Evolutionary conservation across 495 filamentous ascomycete species (phyloP).

Genomic region (Cercophora scortea): DNA sequence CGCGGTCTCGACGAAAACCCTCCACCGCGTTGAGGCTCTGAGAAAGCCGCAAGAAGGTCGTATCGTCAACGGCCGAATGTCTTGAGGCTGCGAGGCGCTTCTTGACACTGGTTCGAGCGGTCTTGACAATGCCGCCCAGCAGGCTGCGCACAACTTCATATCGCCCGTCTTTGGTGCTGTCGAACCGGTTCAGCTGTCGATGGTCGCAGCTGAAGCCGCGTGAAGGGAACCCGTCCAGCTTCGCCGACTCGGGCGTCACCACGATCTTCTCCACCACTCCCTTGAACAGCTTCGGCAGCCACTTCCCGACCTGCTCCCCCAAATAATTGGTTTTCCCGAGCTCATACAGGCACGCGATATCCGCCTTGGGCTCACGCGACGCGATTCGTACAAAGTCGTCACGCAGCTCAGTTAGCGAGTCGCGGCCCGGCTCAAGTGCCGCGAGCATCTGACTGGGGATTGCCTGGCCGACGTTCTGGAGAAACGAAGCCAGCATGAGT

Average conservation of each 20-base stretch:
- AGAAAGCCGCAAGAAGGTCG: slow-evolving; percentile 2
- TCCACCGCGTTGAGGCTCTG: slow-evolving; percentile 3
- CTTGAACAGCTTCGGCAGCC: slow-evolving; percentile 8
- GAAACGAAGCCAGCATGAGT: background rate
- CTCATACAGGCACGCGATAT: slow-evolving; percentile 5
- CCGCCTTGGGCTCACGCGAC: slow-evolving; percentile 6
- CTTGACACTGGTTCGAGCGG: slow-evolving; percentile 1
- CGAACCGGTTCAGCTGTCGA: slow-evolving; percentile 11
- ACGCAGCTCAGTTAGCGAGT: slow-evolving; percentile 5
- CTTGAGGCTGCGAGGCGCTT: slow-evolving; percentile 1
- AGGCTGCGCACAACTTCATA: slow-evolving; percentile 2
- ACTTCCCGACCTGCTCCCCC: background rate
- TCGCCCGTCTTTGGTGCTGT: slow-evolving; percentile 7
- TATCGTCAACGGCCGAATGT: slow-evolving; percentile 5
- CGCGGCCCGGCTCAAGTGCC: slow-evolving; percentile 4
- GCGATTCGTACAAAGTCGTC: slow-evolving; percentile 2
- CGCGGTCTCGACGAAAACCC: background rate
- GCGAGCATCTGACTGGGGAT: slow-evolving; percentile 1
- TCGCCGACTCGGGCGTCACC: slow-evolving; percentile 4
- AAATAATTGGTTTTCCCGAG: slow-evolving; percentile 3
- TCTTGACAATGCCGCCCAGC: slow-evolving; percentile 6
- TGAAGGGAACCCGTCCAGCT: background rate
- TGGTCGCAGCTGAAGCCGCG: slow-evolving; percentile 1
- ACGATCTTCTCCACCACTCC: slow-evolving; percentile 3
- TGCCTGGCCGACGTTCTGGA: slow-evolving; percentile 6